Conservation (phyloP, 2,329 filamentous ascomycete genomes). For the Drechmeria coniospora region DNA sequence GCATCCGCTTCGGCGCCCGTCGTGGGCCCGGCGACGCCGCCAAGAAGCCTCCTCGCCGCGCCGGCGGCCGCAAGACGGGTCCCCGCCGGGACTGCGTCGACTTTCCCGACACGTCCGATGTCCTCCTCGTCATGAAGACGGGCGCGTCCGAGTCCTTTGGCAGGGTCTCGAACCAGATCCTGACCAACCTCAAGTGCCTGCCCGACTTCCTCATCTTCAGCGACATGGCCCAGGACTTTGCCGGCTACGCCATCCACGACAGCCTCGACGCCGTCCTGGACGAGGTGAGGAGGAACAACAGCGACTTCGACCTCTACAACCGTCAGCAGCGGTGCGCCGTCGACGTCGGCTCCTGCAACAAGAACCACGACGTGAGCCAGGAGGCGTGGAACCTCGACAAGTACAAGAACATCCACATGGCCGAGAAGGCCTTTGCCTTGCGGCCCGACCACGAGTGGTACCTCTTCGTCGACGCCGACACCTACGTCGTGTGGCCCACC, state of each 20-base stretch:
- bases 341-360: conserved; percentile 29
- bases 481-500: conserved; percentile 39
- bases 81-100: conserved; percentile 13
- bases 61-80: conserved; percentile 1
- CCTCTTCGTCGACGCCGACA: conserved; percentile 43
- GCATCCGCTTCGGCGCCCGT: conserved; percentile 3
- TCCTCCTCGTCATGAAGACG: conserved; percentile 40
- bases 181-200: conserved; percentile 34
- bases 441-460: conserved; percentile 42
- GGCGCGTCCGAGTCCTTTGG: conserved; percentile 37
- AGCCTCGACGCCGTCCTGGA: conserved; percentile 28
- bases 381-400: conserved; percentile 41
- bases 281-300: conserved; percentile 25
- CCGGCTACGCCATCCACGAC: conserved; percentile 27
- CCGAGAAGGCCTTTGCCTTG: conserved; percentile 34
- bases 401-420: conserved; percentile 47
- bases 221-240: conserved; percentile 35
- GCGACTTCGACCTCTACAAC: conserved; percentile 34
- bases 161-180: conserved; percentile 36
- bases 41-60: neutral
- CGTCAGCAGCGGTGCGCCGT: conserved; percentile 28
- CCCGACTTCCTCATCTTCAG: conserved; percentile 40
- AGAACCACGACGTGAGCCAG: conserved; percentile 9
- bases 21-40: neutral
- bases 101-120: conserved; percentile 28